Conservation (phyloP, 176 grass and related monocot species). For the Areca catechu region DNA sequence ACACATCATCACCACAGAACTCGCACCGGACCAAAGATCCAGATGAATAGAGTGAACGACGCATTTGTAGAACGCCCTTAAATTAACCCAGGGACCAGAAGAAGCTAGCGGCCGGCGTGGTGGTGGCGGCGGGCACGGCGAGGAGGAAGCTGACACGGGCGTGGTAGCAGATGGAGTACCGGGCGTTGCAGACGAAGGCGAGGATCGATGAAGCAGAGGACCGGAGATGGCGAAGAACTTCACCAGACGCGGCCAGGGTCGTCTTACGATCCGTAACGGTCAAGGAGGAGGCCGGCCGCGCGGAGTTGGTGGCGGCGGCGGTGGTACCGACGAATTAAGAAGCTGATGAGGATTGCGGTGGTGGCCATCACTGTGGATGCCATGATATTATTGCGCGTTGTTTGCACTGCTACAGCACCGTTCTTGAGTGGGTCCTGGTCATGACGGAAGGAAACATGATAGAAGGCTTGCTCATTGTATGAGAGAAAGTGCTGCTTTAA, state of each 20-base stretch:
- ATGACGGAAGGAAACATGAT: too few relatives aligned
- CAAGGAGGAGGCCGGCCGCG: conserved; percentile 22
- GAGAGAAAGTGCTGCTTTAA: too few relatives aligned
- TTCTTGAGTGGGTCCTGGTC: conserved; percentile 49
- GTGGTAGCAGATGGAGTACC: conserved; percentile 60
- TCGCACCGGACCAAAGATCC: too few relatives aligned
- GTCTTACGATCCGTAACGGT: conserved; percentile 68
- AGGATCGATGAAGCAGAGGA: conserved; percentile 87
- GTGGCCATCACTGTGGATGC: conserved; percentile 77
- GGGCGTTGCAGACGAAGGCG: too few relatives aligned
- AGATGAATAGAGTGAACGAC: too few relatives aligned
- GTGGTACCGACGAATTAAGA: conserved; percentile 65
- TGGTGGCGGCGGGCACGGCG: conserved; percentile 18
- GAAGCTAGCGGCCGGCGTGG: too few relatives aligned
- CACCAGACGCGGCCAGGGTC: conserved; percentile 26
- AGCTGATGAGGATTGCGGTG: conserved; percentile 56
- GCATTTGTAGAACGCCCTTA: background rate
- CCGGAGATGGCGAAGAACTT: conserved; percentile 74
- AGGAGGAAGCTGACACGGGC: conserved; percentile 73
- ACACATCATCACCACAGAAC: conserved; percentile 13
- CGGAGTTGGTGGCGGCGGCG: background rate
- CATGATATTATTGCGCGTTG: conserved; percentile 86
- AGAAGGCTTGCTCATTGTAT: too few relatives aligned
- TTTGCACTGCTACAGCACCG: conserved; percentile 72
- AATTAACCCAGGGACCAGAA: too few relatives aligned